phyloP scores from a whole-genome alignment of 495 filamentous ascomycete species.

The Penicillium canariense region DNA sequence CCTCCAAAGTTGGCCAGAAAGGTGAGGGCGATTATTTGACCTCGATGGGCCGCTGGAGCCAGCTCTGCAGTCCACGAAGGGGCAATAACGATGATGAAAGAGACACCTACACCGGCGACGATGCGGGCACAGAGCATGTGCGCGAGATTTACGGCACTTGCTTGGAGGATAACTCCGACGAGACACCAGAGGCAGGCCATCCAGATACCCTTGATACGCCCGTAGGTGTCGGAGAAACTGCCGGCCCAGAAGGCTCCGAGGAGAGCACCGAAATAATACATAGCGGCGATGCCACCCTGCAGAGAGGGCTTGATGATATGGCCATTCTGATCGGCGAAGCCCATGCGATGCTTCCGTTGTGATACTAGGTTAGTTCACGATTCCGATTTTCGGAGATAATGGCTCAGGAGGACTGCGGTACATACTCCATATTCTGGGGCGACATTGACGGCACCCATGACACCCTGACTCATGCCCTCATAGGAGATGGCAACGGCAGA shows the following conservation, averaged over 20 bases:
- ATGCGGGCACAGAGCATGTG: constrained; percentile 55
- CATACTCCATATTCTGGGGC: constrained; percentile 45
- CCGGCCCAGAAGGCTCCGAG: constrained; percentile 49
- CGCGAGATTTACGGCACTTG: constrained; percentile 41
- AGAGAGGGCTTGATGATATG: constrained; percentile 47
- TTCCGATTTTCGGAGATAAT: constrained; percentile 1
- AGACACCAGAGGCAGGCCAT: constrained; percentile 42
- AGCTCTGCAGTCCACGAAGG: constrained; percentile 41
- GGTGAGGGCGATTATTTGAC: constrained; percentile 20
- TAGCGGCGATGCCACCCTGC: constrained; percentile 54
- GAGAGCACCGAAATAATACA: constrained; percentile 52
- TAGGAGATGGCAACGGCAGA: constrained; percentile 44
- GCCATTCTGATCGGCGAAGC: constrained; percentile 32
- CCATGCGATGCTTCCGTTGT: constrained; percentile 32
- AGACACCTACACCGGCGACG: constrained; percentile 53
- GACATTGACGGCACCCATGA: constrained; percentile 61
- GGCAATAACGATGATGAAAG: constrained; percentile 51
- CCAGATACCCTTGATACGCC: constrained; percentile 48
- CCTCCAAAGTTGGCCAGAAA: constrained; percentile 55
- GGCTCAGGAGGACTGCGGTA: constrained; percentile 5
- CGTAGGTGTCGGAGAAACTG: constrained; percentile 45
- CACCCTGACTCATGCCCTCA: constrained; percentile 51
- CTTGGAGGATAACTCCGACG: constrained; percentile 44
- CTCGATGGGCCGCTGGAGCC: constrained; percentile 4
- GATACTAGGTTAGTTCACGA: constrained; percentile 4